A percentile compares a stretch with the other conserved stretches of the same genome.
phyloP scores from a whole-genome alignment of 2,329 filamentous ascomycete genomes.

The Sphaceloma murrayae region DNA sequence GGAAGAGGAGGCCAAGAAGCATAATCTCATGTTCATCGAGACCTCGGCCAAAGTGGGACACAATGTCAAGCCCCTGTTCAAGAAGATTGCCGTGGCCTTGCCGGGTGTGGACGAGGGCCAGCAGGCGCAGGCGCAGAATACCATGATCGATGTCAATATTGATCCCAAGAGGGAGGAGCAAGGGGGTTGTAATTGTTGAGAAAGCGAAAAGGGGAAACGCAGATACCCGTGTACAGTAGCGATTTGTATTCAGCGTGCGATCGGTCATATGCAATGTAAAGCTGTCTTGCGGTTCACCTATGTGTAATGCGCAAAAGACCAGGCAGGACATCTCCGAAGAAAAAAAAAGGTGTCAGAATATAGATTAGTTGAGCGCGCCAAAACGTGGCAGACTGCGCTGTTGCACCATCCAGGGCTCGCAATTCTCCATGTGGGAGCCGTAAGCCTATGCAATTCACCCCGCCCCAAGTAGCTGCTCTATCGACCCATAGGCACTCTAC shows the following conservation, averaged over 20 bases:
- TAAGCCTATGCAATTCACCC: neutral
- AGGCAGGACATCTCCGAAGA: no score
- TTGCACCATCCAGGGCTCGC: neutral
- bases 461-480: neutral
- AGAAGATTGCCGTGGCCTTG: constrained; percentile 93
- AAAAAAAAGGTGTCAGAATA: no score
- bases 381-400: no score
- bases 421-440: neutral
- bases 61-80: constrained; percentile 96
- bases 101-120: constrained; percentile 93
- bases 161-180: constrained; percentile 12
- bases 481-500: neutral
- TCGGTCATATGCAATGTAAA: no score
- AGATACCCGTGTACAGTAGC: constrained; percentile 13
- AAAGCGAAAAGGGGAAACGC: no score
- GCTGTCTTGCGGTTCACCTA: no score
- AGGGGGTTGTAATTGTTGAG: constrained; percentile 13
- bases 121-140: constrained; percentile 71
- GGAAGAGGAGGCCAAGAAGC: constrained; percentile 96
- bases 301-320: no score
- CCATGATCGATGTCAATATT: constrained; percentile 30
- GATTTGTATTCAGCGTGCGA: constrained; percentile 7
- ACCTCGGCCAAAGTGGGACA: constrained; percentile 96
- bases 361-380: no score
- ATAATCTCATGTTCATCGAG: constrained; percentile 98